Conservation (phyloP, 1,284 basidiomycete genomes). For the Irpex sp. region DNA sequence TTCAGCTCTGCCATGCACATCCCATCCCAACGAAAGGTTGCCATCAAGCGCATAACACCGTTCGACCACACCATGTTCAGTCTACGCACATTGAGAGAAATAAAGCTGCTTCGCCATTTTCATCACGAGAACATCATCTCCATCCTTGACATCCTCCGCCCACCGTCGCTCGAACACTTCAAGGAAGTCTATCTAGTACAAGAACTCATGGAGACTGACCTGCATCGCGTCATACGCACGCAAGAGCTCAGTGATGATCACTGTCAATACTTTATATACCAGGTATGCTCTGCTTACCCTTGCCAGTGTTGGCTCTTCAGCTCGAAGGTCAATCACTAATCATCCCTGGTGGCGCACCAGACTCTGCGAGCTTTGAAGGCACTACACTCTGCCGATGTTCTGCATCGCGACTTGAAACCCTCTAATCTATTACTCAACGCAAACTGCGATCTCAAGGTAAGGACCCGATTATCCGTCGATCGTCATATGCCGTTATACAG, state of each 20-base stretch:
- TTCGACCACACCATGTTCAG: constrained; percentile 91
- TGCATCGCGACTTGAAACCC: constrained; percentile 95
- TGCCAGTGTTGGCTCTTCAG: too few species aligned
- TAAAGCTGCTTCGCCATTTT: constrained; percentile 90
- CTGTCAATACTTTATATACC: constrained; percentile 77
- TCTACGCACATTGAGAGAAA: constrained; percentile 81
- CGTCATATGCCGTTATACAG: not conserved
- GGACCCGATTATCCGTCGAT: not conserved
- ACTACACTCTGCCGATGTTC: constrained; percentile 90
- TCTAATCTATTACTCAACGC: constrained; percentile 94
- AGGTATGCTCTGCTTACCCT: not conserved
- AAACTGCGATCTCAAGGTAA: constrained; percentile 91
- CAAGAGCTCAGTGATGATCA: constrained; percentile 85
- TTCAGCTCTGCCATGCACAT: constrained; percentile 66
- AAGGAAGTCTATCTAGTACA: constrained; percentile 90
- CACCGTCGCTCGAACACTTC: constrained; percentile 84
- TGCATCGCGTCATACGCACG: constrained; percentile 71
- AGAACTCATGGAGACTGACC: constrained; percentile 73
- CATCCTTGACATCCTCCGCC: constrained; percentile 93
- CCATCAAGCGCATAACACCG: constrained; percentile 81
- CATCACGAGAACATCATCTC: constrained; percentile 96
- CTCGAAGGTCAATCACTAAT: not conserved
- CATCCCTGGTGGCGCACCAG: constrained; percentile 27
- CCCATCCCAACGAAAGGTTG: constrained; percentile 55
- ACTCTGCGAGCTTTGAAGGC: constrained; percentile 93